These are phyloP conservation scores for Acanthamoeba lenticulata DNA, from an alignment of 208 protist species.

Conservation along the genomic window DNA sequence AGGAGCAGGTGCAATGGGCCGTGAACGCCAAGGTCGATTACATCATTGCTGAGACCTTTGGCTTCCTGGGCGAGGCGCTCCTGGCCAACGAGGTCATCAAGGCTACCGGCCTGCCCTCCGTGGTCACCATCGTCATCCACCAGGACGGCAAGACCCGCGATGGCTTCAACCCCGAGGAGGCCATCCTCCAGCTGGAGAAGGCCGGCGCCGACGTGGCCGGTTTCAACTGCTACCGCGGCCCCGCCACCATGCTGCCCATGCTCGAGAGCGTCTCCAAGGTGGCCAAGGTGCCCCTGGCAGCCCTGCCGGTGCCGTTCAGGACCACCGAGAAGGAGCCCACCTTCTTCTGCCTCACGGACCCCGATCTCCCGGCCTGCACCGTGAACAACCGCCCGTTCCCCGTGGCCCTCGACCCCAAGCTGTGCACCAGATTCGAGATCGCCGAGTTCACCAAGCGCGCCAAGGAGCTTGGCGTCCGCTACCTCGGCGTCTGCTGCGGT, in stretches of 20 bases:
- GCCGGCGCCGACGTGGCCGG: slow-evolving; percentile 38
- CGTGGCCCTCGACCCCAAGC: background rate
- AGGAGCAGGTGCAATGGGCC: slow-evolving; percentile 43
- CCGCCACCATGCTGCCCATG: slow-evolving; percentile 38
- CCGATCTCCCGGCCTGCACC: background rate
- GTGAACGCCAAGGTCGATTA: slow-evolving; percentile 46
- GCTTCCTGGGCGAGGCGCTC: slow-evolving; percentile 26
- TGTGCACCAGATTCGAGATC: slow-evolving; percentile 45
- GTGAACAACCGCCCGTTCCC: slow-evolving; percentile 1
- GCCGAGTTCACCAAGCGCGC: background rate
- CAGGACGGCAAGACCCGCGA: slow-evolving; percentile 23
- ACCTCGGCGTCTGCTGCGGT: slow-evolving; percentile 51
- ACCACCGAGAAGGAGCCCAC: slow-evolving; percentile 64
- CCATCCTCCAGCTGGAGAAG: background rate
- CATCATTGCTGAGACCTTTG: slow-evolving; percentile 55
- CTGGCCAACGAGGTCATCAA: slow-evolving; percentile 56
- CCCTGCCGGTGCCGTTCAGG: slow-evolving; percentile 27
- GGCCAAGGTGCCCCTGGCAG: background rate
- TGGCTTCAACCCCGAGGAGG: background rate
- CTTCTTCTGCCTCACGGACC: slow-evolving; percentile 39
- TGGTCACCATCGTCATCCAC: slow-evolving; percentile 54
- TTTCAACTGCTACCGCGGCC: slow-evolving; percentile 49
- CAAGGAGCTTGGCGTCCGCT: slow-evolving; percentile 15
- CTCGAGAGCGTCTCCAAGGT: background rate
- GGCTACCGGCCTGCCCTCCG: background rate